Conservation (phyloP, 371 early-diverging fungal species). For the Conidiobolus incongruus region DNA sequence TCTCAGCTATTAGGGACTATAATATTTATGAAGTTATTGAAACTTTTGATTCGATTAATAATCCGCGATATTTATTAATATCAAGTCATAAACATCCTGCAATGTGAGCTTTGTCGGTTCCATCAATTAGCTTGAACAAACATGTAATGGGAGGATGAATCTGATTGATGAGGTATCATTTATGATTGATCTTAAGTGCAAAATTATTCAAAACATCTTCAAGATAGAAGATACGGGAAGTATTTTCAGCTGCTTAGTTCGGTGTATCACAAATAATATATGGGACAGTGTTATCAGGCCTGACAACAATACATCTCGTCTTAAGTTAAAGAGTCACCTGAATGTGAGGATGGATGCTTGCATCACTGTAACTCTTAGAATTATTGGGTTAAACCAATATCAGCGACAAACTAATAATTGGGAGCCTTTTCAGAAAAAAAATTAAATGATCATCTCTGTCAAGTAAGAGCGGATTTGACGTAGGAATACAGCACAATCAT, state of each 20-base stretch:
- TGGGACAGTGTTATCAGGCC: slow-evolving; percentile 85
- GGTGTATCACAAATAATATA: slow-evolving; percentile 79
- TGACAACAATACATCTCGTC: slow-evolving; percentile 33
- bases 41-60: neutral
- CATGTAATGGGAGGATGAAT: slow-evolving; percentile 89
- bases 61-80: neutral
- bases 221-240: slow-evolving; percentile 64
- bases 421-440: slow-evolving; percentile 45
- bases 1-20: neutral
- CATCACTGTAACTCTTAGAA: slow-evolving; percentile 82
- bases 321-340: slow-evolving; percentile 81
- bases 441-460: slow-evolving; percentile 36
- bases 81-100: slow-evolving; percentile 61
- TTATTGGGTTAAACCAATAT: slow-evolving; percentile 85
- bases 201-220: slow-evolving; percentile 49
- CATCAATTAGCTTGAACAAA: slow-evolving; percentile 72
- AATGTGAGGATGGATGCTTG: slow-evolving; percentile 86
- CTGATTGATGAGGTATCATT: slow-evolving; percentile 95
- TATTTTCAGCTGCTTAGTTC: slow-evolving; percentile 12
- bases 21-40: neutral
- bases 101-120: slow-evolving; percentile 50
- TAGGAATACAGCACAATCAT: slow-evolving; percentile 48
- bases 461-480: slow-evolving; percentile 57
- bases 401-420: slow-evolving; percentile 76
- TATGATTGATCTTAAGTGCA: slow-evolving; percentile 41